Conservation (phyloP, 106 monocot genomes). For the Dioscorea zingiberensis region DNA sequence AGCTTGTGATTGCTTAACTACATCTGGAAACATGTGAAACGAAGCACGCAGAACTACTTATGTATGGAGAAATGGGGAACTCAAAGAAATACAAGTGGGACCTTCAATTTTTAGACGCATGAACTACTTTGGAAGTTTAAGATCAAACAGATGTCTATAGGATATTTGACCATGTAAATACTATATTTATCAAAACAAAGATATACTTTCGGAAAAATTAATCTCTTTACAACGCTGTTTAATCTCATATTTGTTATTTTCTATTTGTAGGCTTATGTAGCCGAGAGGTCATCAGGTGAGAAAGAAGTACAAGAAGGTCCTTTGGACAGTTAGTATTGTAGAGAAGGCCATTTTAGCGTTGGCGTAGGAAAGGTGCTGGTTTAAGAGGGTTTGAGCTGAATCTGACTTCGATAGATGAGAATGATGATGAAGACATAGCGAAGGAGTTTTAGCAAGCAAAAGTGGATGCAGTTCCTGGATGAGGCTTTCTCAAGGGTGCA, state of each 20-base stretch:
- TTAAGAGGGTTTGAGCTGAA: conserved; percentile 62
- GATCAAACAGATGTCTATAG: too few relatives aligned
- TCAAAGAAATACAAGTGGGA: too few relatives aligned
- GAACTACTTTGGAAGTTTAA: too few relatives aligned
- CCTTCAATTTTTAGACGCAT: too few relatives aligned
- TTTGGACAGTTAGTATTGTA: conserved; percentile 57
- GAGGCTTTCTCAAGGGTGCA: conserved; percentile 60
- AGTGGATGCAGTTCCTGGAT: conserved; percentile 46
- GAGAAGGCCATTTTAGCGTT: conserved; percentile 73
- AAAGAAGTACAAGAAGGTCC: conserved; percentile 59
- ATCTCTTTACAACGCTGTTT: too few relatives aligned
- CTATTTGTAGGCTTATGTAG: conserved; percentile 63
- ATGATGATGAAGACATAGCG: conserved; percentile 50
- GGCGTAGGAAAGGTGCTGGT: conserved; percentile 72
- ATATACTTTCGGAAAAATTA: too few relatives aligned
- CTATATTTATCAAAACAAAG: too few relatives aligned
- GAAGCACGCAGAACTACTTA: too few relatives aligned
- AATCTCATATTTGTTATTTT: not conserved
- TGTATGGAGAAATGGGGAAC: too few relatives aligned
- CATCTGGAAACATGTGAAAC: too few relatives aligned
- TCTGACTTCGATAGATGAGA: conserved; percentile 19
- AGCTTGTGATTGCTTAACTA: too few relatives aligned
- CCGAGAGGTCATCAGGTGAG: conserved; percentile 85
- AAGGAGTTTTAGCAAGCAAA: conserved; percentile 60
- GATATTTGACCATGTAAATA: too few relatives aligned